Conservation (phyloP, 1,284 basidiomycete species). For the Malassezia cuniculi region DNA sequence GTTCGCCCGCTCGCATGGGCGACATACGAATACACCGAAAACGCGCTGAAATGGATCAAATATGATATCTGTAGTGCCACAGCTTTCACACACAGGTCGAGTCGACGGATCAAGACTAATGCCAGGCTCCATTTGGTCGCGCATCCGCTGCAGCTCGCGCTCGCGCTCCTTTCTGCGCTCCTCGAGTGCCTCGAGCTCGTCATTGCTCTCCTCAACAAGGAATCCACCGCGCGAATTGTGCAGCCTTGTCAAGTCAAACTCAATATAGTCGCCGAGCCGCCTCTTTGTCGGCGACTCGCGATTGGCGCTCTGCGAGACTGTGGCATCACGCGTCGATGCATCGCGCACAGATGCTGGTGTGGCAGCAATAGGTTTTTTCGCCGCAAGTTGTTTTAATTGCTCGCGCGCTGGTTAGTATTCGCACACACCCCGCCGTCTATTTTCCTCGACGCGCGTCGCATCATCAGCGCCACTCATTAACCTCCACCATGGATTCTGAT, state of each 20-base stretch:
- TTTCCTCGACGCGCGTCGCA: slow-evolving; percentile 1
- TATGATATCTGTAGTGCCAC: slow-evolving; percentile 29
- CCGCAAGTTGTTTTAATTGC: slow-evolving; percentile 3
- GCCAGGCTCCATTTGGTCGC: slow-evolving; percentile 29
- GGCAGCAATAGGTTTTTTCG: neutral
- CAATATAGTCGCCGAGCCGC: slow-evolving; percentile 41
- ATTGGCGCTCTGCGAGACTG: too few species aligned
- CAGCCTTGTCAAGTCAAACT: slow-evolving; percentile 40
- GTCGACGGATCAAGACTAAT: slow-evolving; percentile 31
- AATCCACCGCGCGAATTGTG: slow-evolving; percentile 43
- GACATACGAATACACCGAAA: slow-evolving; percentile 61
- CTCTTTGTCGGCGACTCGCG: slow-evolving; percentile 33
- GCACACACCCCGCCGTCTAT: slow-evolving; percentile 6
- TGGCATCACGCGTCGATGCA: neutral
- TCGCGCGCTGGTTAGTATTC: slow-evolving; percentile 4
- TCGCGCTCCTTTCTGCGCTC: slow-evolving; percentile 37
- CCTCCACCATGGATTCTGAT: too few species aligned
- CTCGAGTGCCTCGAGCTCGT: slow-evolving; percentile 25
- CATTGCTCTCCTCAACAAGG: slow-evolving; percentile 25
- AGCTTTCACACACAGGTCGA: slow-evolving; percentile 27
- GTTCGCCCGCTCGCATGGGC: slow-evolving; percentile 63
- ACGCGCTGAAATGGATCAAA: slow-evolving; percentile 30
- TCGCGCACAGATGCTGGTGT: slow-evolving; percentile 6
- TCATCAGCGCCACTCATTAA: too few species aligned
- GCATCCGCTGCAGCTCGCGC: slow-evolving; percentile 30